phyloP scores from a whole-genome alignment of 345 rosid genomes.

The Gossypium herbaceum region DNA sequence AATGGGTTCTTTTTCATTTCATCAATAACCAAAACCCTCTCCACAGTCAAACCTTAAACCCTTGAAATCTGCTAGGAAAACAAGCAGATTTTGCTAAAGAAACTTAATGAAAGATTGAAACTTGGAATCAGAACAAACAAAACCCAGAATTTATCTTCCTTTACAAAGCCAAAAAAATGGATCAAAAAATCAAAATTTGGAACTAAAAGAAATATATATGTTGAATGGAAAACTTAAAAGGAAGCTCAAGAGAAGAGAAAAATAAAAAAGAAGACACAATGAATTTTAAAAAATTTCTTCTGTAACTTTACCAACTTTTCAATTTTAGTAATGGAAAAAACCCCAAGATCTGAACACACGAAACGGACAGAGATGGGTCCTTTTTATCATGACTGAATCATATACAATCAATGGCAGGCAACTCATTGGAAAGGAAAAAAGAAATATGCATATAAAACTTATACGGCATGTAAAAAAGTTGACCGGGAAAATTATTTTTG shows the following conservation, averaged over 20 bases:
- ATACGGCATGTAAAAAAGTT: neutral
- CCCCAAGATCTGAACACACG: neutral
- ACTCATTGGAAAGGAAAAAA: neutral
- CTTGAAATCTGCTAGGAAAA: neutral
- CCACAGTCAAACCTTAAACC: neutral
- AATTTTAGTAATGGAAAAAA: neutral
- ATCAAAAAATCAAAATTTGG: neutral
- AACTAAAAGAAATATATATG: neutral
- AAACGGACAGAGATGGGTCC: neutral
- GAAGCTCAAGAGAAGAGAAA: neutral
- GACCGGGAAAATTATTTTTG: neutral
- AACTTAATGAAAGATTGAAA: slow-evolving; percentile 4
- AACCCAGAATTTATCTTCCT: slow-evolving; percentile 18
- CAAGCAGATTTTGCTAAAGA: neutral
- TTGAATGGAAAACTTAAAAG: neutral
- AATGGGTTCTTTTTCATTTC: slow-evolving; percentile 34
- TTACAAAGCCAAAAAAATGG: slow-evolving; percentile 9
- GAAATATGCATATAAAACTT: neutral
- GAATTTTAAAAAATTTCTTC: neutral
- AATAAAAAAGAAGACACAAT: too few species aligned
- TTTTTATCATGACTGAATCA: neutral
- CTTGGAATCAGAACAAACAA: slow-evolving; percentile 10
- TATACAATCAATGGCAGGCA: neutral
- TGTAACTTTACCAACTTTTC: neutral
- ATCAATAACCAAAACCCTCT: slow-evolving; percentile 15